Base-by-base conservation (phyloP, 2,329 filamentous ascomycete species). In the Penicillium italicum region DNA sequence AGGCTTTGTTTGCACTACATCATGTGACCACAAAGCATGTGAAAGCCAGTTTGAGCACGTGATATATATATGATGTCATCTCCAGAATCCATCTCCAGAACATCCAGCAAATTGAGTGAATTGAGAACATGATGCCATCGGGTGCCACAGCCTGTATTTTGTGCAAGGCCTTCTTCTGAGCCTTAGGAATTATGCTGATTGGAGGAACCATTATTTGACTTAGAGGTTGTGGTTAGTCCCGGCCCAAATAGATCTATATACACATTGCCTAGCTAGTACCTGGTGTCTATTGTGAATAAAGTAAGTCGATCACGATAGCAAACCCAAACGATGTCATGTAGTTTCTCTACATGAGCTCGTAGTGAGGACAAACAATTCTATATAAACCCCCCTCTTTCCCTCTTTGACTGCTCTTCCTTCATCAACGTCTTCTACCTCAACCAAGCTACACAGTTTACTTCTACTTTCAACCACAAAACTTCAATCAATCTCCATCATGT, bases 401-500 rank as follows among this genome's bases (percentile, higher is more conserved):
- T 50, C 28, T 5, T 49, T 18, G 11, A 11, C n/a, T 20, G 18
- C 24, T 30, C 28, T 46, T 48, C 24, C 34, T 41, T 22, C 14
- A 28, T 18, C 52, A 54, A 16, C 24, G 31, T 26, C 14, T 28
- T 18, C 37, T 56, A 24, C 18, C 34, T 24, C 22, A 28, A 44
- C 33, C 34, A 33, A 34, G 49, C 58, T 55, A 55, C 55, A 58
- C 18, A 40, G 20, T 12, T 31, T 11, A 45, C 22, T 38, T 20
- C n/a, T n/a, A 47, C 37, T 54, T 41, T 40, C 55, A 50, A 59
- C 34, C 14, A 49, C 34, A 26, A 56, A 41, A 24, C 33, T 44
- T 54, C 30, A 40, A 53, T 51, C 54, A 66, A 69, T 47, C 61
- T 69, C 66, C 73, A 82, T 64, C 70, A 85, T 85, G 82, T 82